Evolutionary conservation across 352 stramenopile genomes (phyloP), one percentile per base, ranked within the genome.

Genomic region (Hyaloperonospora brassicae): DNA sequence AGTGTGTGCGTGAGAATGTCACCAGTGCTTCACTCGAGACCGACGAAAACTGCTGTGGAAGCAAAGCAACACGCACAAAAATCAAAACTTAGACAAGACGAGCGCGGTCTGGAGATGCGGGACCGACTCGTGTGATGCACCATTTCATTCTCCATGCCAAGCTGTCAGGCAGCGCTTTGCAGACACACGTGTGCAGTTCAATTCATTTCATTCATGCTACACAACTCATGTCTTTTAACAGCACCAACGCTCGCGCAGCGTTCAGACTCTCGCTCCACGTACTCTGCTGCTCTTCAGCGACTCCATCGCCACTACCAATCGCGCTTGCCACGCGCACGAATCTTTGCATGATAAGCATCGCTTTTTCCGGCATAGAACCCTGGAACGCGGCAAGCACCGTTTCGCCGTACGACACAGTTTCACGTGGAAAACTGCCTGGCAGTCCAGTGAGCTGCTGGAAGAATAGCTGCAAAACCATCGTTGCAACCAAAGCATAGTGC

Each of bases 381-480:
- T 54, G 36, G 42, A 89, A 77, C 17, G 66, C 70, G 22, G 65
- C 62, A 36, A 89, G 42, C 35, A 86, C 58, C 54, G 72, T 76
- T 14, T 25, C 24, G 6, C 62, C 57, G n/a, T 78, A 75, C 5
- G 56, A 47, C 10, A 76, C 14, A 22, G 59, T 61, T n/a, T 66
- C 55, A 17, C 47, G 51, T 17, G 79, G 79, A 38, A 89, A 78
- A 35, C 64, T 68, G 23, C 52, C 60, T 1, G 74, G 74, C 30
- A 90, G 58, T 0, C 72, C 64, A 5, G 73, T 85, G 10, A 50
- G 60, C 48, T 90, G 77, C 64, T 90, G 80, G 53, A 90, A 87
- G 22, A 88, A 76, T 31, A 90, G 70, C 61, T 88, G 73, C 27
- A 76, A 55, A 12, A 70, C 47, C 22, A 74, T 51, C 14, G 67